These are phyloP conservation scores for Polyplosphaeria fusca DNA, from an alignment of 495 filamentous ascomycete genomes.

Conservation along the genomic window DNA sequence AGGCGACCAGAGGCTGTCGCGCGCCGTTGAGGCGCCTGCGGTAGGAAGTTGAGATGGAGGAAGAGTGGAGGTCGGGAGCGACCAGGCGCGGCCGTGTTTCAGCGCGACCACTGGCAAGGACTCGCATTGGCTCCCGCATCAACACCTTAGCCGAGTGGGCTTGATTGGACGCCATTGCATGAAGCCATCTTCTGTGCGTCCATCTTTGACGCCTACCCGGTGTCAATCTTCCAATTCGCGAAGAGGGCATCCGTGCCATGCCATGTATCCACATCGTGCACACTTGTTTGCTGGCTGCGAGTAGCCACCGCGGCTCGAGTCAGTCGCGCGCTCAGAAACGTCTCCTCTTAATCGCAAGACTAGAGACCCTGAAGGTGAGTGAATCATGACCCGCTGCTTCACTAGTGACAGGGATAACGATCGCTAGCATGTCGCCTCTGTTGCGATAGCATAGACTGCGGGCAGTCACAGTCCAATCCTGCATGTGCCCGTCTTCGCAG, in stretches of 20 bases:
- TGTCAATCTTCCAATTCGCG: neutral
- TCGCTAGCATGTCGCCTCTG: no score
- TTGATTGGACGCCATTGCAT: neutral
- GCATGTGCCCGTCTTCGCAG: no score
- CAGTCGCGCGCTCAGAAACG: neutral
- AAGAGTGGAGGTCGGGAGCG: conserved; percentile 15
- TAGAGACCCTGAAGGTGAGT: neutral
- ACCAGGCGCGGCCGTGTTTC: conserved; percentile 8
- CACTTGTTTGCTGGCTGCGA: neutral
- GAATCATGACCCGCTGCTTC: no score
- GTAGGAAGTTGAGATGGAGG: conserved; percentile 6
- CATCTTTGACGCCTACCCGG: neutral
- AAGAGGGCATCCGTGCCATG: neutral
- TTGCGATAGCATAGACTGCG: no score
- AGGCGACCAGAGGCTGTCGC: conserved; percentile 24
- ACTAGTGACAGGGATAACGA: no score
- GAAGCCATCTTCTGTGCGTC: neutral
- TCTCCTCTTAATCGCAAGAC: no score
- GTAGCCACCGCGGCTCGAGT: neutral
- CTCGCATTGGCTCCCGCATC: neutral
- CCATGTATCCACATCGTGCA: neutral
- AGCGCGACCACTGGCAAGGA: neutral
- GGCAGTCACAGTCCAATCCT: no score
- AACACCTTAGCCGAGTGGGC: neutral
- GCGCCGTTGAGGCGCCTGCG: conserved; percentile 20